Conservation (phyloP, 202 grass and related monocot genomes). For the Carex sylvatica region DNA sequence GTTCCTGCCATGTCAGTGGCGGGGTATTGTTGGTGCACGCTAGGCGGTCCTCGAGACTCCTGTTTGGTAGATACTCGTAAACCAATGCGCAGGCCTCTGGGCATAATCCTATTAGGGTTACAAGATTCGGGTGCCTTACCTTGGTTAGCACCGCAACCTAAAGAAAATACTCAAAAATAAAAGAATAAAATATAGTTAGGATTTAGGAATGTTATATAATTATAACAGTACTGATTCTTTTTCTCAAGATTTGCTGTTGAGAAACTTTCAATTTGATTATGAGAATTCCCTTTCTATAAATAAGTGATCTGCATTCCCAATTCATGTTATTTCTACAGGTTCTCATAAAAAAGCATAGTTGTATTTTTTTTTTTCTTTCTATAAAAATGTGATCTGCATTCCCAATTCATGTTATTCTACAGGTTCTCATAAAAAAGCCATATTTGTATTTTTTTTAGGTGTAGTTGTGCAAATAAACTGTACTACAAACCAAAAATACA, state of each 20-base stretch:
- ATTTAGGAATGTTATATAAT: neutral
- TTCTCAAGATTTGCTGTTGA: slow-evolving; percentile 3
- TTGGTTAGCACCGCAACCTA: slow-evolving; percentile 57
- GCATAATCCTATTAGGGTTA: slow-evolving; percentile 61
- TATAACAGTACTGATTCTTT: neutral
- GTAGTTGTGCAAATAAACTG: neutral
- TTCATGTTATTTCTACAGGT: neutral
- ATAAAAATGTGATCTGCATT: neutral
- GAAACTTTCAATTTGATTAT: neutral
- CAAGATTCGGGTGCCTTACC: slow-evolving; percentile 71
- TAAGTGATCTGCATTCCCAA: neutral
- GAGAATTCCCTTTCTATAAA: neutral
- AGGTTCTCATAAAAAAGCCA: neutral
- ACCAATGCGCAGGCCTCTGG: slow-evolving; percentile 45
- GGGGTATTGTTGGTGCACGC: slow-evolving; percentile 31
- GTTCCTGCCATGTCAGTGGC: slow-evolving; percentile 65
- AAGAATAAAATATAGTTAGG: neutral
- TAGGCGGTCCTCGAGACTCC: slow-evolving; percentile 65
- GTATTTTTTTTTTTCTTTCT: neutral
- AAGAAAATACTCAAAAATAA: slow-evolving; percentile 9
- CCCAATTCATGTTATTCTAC: neutral
- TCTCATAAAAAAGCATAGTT: neutral
- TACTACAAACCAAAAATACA: neutral
- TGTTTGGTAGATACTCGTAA: slow-evolving; percentile 73
- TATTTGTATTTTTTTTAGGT: neutral